phyloP scores from a whole-genome alignment of 345 rosid genomes.

The Anacardium occidentale region DNA sequence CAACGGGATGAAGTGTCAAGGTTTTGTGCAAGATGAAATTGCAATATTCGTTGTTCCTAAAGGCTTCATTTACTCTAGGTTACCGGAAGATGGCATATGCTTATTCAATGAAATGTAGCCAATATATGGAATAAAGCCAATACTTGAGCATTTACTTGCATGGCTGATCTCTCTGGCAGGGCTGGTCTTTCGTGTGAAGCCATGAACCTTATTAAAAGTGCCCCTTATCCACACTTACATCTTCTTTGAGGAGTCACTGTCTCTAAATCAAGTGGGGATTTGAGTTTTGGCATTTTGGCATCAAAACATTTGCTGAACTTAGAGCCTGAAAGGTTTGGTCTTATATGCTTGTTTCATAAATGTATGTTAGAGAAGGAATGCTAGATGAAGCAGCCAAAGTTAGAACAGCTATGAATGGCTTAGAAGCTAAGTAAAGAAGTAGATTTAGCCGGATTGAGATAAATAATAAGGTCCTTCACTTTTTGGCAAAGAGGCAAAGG shows the following conservation, averaged over 20 bases:
- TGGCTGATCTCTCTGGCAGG: slow-evolving; percentile 34
- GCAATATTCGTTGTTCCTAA: slow-evolving; percentile 30
- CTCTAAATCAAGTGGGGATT: slow-evolving; percentile 22
- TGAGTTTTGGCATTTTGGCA: slow-evolving; percentile 22
- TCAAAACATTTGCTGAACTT: slow-evolving; percentile 32
- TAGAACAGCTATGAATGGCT: slow-evolving; percentile 30
- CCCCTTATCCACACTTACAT: slow-evolving; percentile 26
- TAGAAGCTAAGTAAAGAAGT: slow-evolving; percentile 29
- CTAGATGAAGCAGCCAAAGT: slow-evolving; percentile 28
- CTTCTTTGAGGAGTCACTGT: slow-evolving; percentile 32
- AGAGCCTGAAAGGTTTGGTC: slow-evolving; percentile 32
- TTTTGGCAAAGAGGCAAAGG: slow-evolving; percentile 29
- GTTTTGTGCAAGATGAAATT: slow-evolving; percentile 25
- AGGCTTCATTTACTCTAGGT: slow-evolving; percentile 32
- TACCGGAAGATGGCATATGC: slow-evolving; percentile 28
- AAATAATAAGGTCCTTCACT: slow-evolving; percentile 28
- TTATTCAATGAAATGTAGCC: slow-evolving; percentile 28
- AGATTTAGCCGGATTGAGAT: slow-evolving; percentile 41
- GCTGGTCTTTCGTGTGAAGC: slow-evolving; percentile 28
- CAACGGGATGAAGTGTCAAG: slow-evolving; percentile 26
- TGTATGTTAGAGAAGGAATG: slow-evolving; percentile 25
- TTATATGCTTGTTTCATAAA: slow-evolving; percentile 32
- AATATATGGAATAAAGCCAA: slow-evolving; percentile 19
- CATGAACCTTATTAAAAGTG: slow-evolving; percentile 24
- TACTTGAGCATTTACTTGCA: slow-evolving; percentile 36